Evolutionary conservation across 306 rosid genomes (phyloP).

Genomic region (Amphicarpaea edgeworthii): DNA sequence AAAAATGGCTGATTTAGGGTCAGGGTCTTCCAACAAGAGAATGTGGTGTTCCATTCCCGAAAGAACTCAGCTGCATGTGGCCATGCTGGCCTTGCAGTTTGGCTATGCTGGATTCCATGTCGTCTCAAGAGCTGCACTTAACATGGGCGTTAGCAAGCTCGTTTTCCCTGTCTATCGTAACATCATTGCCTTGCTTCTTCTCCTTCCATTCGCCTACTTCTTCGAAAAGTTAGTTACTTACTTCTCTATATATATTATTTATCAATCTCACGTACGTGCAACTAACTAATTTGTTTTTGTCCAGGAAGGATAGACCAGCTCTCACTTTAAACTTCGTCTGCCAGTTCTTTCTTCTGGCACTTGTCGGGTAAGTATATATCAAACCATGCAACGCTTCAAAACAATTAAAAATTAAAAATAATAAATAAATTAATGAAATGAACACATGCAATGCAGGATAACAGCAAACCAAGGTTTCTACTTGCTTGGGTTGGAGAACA

Average conservation of each 20-base stretch:
- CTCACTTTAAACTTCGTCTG: slow-evolving; percentile 64
- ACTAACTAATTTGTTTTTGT: too few relatives aligned
- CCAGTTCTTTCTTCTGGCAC: slow-evolving; percentile 91
- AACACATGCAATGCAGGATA: too few relatives aligned
- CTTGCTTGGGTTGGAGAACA: slow-evolving; percentile 96
- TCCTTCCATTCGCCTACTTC: slow-evolving; percentile 85
- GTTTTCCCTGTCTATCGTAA: slow-evolving; percentile 87
- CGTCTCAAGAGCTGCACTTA: slow-evolving; percentile 86
- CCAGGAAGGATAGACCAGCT: slow-evolving; percentile 93
- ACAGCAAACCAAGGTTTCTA: slow-evolving; percentile 99
- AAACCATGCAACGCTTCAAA: background rate
- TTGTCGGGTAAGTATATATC: slow-evolving; percentile 71
- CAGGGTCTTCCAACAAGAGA: slow-evolving; percentile 56
- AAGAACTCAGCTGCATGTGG: slow-evolving; percentile 77
- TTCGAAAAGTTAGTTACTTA: slow-evolving; percentile 70
- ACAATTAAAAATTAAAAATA: background rate
- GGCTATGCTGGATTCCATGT: slow-evolving; percentile 95
- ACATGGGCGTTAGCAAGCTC: slow-evolving; percentile 90
- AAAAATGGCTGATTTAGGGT: slow-evolving; percentile 73
- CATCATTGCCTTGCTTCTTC: slow-evolving; percentile 84
- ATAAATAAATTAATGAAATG: too few relatives aligned
- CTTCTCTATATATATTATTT: background rate
- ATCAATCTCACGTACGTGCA: background rate
- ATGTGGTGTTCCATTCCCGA: slow-evolving; percentile 84
- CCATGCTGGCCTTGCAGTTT: slow-evolving; percentile 90